A percentile compares a stretch with the other conserved stretches of the same genome.
Conservation (phyloP, 148 eudicot species). For the Simmondsia chinensis region DNA sequence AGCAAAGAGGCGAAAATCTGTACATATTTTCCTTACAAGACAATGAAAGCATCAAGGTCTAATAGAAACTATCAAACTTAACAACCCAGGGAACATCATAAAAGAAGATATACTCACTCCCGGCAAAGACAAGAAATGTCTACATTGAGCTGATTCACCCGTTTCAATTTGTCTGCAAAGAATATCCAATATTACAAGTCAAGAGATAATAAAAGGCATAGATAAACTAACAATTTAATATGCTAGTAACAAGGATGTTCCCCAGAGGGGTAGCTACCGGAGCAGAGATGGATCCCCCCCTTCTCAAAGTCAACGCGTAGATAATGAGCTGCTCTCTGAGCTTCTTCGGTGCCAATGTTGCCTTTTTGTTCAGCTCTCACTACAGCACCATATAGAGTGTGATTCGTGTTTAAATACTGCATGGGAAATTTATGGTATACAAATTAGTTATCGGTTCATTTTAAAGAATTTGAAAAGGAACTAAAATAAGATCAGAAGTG, state of each 20-base stretch:
- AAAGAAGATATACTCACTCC: conserved; percentile 40
- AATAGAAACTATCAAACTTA: too few species aligned
- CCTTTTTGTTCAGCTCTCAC: conserved; percentile 66
- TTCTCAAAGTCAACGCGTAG: conserved; percentile 87
- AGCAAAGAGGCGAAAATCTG: too few species aligned
- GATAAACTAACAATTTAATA: background rate
- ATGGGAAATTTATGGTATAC: too few species aligned
- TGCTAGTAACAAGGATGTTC: conserved; percentile 4
- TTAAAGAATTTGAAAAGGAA: too few species aligned
- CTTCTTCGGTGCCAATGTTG: conserved; percentile 42
- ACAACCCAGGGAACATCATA: background rate
- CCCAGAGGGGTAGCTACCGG: conserved; percentile 42
- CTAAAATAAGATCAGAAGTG: too few species aligned
- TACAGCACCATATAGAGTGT: conserved; percentile 64
- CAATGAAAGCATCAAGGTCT: too few species aligned
- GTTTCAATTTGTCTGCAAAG: conserved; percentile 62
- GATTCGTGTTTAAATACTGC: conserved; percentile 82
- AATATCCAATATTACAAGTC: background rate
- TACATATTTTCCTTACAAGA: too few species aligned
- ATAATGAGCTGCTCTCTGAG: conserved; percentile 60
- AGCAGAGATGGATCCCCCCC: conserved; percentile 89
- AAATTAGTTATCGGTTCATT: too few species aligned
- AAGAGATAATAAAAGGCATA: too few species aligned
- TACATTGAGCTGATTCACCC: conserved; percentile 60
- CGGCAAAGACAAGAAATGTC: conserved; percentile 52